Base-by-base conservation (phyloP, 2,329 filamentous ascomycete genomes). In the Furcasterigmium furcatum region DNA sequence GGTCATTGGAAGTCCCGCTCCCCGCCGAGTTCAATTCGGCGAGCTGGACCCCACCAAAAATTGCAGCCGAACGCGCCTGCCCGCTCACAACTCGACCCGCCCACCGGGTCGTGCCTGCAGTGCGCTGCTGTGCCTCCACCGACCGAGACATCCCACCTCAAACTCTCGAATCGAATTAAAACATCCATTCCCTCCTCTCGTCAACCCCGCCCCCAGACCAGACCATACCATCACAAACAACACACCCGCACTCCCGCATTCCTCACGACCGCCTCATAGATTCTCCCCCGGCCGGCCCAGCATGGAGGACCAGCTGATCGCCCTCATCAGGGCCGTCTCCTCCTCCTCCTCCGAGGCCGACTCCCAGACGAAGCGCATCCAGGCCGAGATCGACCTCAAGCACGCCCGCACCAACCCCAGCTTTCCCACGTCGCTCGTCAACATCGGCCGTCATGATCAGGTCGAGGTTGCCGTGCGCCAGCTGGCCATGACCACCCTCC, bases 241-340 rank as follows among this genome's bases (percentile, higher is more conserved):
- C 10, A 30, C 27, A 30, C 10, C 27, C 27, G 4, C 27, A n/a
- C n/a, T n/a, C n/a, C n/a, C n/a, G n/a, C n/a, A n/a, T n/a, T n/a
- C n/a, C n/a, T n/a, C n/a, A n/a, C n/a, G n/a, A n/a, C n/a, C n/a
- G n/a, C n/a, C n/a, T n/a, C n/a, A n/a, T n/a, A n/a, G n/a, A n/a
- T n/a, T n/a, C n/a, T n/a, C n/a, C n/a, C n/a, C n/a, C n/a, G n/a
- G n/a, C n/a, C 34, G 34, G 19, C 57, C 54, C 62, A 70, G 61
- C 58, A 96, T 96, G 91, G 91, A 96, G 79, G 86, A 95, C 71
- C 85, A 95, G 75, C 82, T 99, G 67, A 84, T 94, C 58, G 84
- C 85, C 67, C 80, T 97, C 65, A 84, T 99, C 53, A 13, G 9
- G 21, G 41, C 32, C 32, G 24, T 43, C 22, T 20, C 41, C 20